Evolutionary conservation across 2,329 filamentous ascomycete species (phyloP), one percentile per base, ranked within the genome.

Genomic region (Rachicladosporium sp.): DNA sequence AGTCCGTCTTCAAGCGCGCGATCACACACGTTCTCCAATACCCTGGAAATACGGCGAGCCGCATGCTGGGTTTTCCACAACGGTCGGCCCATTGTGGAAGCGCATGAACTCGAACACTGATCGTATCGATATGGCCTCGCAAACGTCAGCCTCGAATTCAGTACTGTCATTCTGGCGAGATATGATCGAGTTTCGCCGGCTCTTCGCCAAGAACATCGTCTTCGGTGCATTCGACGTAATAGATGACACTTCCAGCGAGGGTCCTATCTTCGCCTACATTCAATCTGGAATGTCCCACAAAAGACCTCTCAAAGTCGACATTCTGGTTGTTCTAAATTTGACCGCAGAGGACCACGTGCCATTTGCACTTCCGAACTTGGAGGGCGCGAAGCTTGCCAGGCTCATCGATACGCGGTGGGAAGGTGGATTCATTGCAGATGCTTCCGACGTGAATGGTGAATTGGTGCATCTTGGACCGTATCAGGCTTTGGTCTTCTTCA

Each of bases 21-120:
- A 86, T 58, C 82, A 86, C 56, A 76, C 74, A 6, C 68, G 81
- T 33, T 75, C 76, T 1, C 79, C 80, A 0, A 78, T 85, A 56
- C 78, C 82, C 52, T 85, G 80, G 80, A 67, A 76, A 42, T 52
- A 19, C 6, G 9, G 57, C 15, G 62, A 36, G 29, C n/a, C 15
- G 10, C 32, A 41, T 13, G 33, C 33, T 10, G 38, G 33, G 1
- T 41, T 41, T 33, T 41, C 49, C 2, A 35, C 41, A 9, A 36
- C 31, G 6, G 1, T 19, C 2, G 35, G 29, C 29, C 31, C 21
- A 4, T 31, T 46, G 19, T 51, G 49, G 49, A 43, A 45, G 15
- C 47, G 45, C 1, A 51, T 49, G 47, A 49, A 48, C 35, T 46
- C 42, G 4, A 47, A 49, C 31, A 42, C 40, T 3, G 35, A 36